These are phyloP conservation scores for Uronychia binucleata DNA, from an alignment of 73 alveolate genomes.

Conservation along the genomic window DNA sequence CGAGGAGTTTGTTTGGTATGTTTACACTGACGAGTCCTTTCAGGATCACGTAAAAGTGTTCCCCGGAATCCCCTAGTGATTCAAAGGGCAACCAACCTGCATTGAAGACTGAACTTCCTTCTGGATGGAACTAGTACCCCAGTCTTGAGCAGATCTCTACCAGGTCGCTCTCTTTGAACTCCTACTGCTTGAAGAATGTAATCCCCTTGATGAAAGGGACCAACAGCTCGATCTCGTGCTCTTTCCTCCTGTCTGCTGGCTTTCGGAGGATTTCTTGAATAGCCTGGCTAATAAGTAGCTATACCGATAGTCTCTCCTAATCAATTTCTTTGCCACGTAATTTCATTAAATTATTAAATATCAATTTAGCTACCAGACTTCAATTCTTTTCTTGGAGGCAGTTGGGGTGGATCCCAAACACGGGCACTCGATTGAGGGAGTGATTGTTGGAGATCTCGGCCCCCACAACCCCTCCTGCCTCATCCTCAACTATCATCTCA, in stretches of 20 bases:
- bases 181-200: not conserved
- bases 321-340: not conserved
- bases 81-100: not conserved
- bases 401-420: no score
- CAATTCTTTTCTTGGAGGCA: no score
- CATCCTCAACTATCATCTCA: no score
- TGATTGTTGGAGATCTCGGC: no score
- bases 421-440: no score
- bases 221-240: not conserved
- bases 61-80: not conserved
- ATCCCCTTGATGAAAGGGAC: not conserved
- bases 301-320: not conserved
- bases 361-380: no score
- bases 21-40: not conserved
- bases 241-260: not conserved
- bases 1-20: not conserved
- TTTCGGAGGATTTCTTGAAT: not conserved
- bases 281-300: not conserved
- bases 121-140: not conserved
- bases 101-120: not conserved
- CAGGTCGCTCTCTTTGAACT: not conserved
- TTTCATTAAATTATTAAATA: no score
- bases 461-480: no score
- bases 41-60: not conserved
- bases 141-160: not conserved